Percentiles rank a stretch among this genome's conserved stretches.
These are phyloP conservation scores for Blastomyces gilchristii DNA, from an alignment of 2,329 filamentous ascomycete genomes.

Conservation along the genomic window DNA sequence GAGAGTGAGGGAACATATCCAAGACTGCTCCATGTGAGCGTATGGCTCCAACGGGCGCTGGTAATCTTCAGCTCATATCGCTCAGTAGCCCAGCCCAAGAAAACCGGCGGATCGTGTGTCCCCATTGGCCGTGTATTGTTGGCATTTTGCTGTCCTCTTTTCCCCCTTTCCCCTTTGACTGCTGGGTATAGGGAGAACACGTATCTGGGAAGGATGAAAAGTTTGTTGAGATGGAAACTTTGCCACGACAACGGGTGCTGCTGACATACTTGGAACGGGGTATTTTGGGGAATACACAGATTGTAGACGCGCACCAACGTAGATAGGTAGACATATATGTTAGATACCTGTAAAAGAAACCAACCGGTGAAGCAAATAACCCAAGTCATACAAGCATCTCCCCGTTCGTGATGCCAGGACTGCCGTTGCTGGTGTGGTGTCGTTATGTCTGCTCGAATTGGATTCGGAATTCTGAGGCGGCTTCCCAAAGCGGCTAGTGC, in stretches of 20 bases:
- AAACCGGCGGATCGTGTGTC: not conserved
- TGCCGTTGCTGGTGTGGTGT: no score
- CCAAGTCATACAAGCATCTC: not conserved
- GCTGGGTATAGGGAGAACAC: not conserved
- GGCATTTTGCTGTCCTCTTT: not conserved
- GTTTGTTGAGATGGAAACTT: not conserved
- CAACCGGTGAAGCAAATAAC: no score
- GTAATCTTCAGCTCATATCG: not conserved
- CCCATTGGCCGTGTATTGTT: not conserved
- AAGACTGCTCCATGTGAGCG: not conserved
- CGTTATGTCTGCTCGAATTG: not conserved
- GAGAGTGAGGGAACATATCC: not conserved
- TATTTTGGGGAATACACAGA: not conserved
- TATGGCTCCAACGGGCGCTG: not conserved
- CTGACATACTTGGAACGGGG: not conserved
- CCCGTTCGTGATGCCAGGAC: not conserved
- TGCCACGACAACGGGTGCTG: not conserved
- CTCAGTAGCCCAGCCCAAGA: not conserved
- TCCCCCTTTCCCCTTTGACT: not conserved
- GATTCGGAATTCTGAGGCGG: not conserved
- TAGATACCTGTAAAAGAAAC: not conserved
- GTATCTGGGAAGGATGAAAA: not conserved
- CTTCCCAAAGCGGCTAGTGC: constrained; percentile 4
- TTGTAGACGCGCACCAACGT: not conserved
- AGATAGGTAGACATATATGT: not conserved